Base-by-base conservation (phyloP, 2,329 filamentous ascomycete species). In the Alternaria triticina region DNA sequence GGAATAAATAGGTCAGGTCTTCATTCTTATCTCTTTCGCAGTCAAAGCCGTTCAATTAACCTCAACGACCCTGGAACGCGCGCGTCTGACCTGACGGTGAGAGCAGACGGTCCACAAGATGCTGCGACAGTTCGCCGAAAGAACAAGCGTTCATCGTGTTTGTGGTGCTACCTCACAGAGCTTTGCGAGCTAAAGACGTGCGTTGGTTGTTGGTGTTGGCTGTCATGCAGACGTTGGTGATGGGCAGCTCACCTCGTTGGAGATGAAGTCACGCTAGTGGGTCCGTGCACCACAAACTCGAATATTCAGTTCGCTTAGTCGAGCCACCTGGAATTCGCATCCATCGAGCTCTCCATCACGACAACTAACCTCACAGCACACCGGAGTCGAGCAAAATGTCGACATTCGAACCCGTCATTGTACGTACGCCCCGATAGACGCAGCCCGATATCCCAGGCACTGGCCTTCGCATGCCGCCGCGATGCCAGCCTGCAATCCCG, bases 401-500 rank as follows among this genome's bases (percentile, higher is more conserved):
- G 83, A 84, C 86, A 80, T 88, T 88, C 83, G 87, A 89, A 80
- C 86, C 87, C 82, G 87, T 89, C 81, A 87, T 79, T 81, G 87
- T 89, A 86, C 80, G 86, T 88, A 71, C 66, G 61, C 67, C 64
- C 68, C 62, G 68, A 65, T 47, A 52, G 44, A 66, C 70, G 66
- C 62, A 52, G 51, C 49, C 56, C 40, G 57, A 51, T 45, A 27
- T 25, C 54, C 43, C 30, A 43, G 40, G 51, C 44, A 15, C 54
- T 52, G 61, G 67, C 63, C 66, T 55, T 54, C 54, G 67, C 65
- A 57, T 59, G 36, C 25, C 23, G 61, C 65, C 40, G 56, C 62
- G 56, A 49, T 65, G 64, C 62, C 62, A 44, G 36, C 23, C 58
- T 59, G 43, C 61, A 50, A 54, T 52, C 25, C 50, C 54, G 54